phyloP scores from a whole-genome alignment of 805 yeast genomes.

The Kluyveromyces starmeri region DNA sequence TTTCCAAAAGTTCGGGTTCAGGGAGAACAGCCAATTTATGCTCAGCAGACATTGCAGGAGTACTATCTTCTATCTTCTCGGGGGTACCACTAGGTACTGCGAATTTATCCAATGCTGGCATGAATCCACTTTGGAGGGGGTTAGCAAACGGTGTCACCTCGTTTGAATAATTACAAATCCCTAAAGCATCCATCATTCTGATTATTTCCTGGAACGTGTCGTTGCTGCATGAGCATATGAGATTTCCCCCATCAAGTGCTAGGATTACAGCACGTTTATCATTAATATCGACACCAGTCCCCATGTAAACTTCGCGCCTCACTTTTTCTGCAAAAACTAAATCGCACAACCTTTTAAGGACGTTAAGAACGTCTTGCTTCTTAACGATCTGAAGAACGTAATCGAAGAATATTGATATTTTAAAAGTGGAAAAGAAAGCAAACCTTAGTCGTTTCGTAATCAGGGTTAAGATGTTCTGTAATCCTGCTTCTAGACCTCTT shows the following conservation, averaged over 20 bases:
- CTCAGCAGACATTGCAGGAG: constrained; percentile 5
- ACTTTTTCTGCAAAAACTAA: constrained; percentile 4
- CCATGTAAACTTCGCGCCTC: constrained; percentile 15
- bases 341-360: constrained; percentile 18
- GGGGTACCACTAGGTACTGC: constrained; percentile 8
- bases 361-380: constrained; percentile 21
- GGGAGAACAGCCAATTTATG: neutral
- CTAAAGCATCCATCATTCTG: constrained; percentile 3
- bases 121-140: neutral
- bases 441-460: constrained; percentile 24
- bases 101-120: constrained; percentile 10
- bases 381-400: constrained; percentile 22
- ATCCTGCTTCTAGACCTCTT: constrained; percentile 17
- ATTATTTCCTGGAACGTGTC: constrained; percentile 9
- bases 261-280: constrained; percentile 13
- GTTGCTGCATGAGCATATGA: constrained; percentile 9
- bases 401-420: constrained; percentile 24
- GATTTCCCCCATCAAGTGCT: constrained; percentile 15
- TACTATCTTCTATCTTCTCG: neutral
- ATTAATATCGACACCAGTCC: constrained; percentile 19
- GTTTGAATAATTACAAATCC: neutral
- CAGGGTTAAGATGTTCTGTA: constrained; percentile 18
- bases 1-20: neutral
- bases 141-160: neutral
- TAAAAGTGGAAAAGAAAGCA: constrained; percentile 26